Base-by-base conservation (phyloP, 176 grass and related monocot genomes). In the Canna indica region DNA sequence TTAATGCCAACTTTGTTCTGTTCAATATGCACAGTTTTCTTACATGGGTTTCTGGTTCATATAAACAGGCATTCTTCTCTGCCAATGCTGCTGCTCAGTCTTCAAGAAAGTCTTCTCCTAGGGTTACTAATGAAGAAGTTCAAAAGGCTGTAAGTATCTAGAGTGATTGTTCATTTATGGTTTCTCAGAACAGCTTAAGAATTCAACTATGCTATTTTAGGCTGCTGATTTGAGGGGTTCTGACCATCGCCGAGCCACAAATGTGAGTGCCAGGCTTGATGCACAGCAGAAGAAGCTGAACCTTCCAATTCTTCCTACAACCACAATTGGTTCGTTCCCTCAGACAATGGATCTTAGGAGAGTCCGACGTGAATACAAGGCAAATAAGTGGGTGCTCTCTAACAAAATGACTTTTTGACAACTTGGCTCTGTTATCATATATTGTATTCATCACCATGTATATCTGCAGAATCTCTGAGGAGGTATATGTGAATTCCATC, bases 201-300 rank as follows among this genome's bases (percentile, higher is more conserved):
- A 67, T 76, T 27, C 18, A 56, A 48, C 10, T 13, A 32, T 67
- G 45, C 31, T 30, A 29, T 54, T 79, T 10, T 76, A 96, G 91
- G 91, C 91, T 32, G 81, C 73, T 84, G 88, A 78, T 73, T 75
- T 96, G 26, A 88, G 76, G 83, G 83, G 85, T 22, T 96, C 91
- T 80, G 91, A 96, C 54, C 91, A 96, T 68, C 83, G 88, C 32
- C 85, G 91, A 62, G 83, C 73, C 27, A 88, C 91, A 67, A 83
- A 70, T 60, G 91, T 91, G 42, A 84, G 76, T 60, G 59, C 81
- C 29, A 90, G 91, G 57, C 75, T 96, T 75, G 85, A 91, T 67
- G 85, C 85, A 6, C 91, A 96, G 38, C 91, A 96, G 78, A 96
- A 88, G 83, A 80, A 96, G 78, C 91, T 96, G 4, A 96, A 96